Percentiles rank a stretch among this genome's conserved stretches.
Evolutionary conservation across 2,329 filamentous ascomycete genomes (phyloP).

Genomic region (Arthrobotrys sphaeroides): DNA sequence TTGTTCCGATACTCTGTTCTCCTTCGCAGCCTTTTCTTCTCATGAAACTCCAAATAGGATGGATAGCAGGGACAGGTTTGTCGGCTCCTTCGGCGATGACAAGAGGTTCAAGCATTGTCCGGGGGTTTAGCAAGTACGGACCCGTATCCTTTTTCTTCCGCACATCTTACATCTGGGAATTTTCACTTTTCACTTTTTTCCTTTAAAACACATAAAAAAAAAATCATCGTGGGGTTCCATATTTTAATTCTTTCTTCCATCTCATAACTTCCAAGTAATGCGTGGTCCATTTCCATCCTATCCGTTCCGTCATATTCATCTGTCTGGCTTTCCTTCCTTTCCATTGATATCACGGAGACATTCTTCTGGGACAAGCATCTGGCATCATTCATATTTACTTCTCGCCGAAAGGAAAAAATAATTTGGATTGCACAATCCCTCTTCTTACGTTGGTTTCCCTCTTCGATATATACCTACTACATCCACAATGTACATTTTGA

Average conservation of each 20-base stretch:
- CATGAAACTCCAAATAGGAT: constrained; percentile 41
- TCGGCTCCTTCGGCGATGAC: constrained; percentile 54
- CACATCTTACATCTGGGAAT: too few relatives aligned
- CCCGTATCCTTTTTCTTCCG: constrained; percentile 39
- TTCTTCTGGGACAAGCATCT: neutral
- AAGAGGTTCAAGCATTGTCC: constrained; percentile 55
- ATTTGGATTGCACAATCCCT: too few relatives aligned
- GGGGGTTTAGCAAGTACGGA: constrained; percentile 46
- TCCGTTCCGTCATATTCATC: constrained; percentile 8
- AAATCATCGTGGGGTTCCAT: constrained; percentile 4
- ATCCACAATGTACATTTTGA: constrained; percentile 10
- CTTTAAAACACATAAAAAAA: constrained; percentile 8
- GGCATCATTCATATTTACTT: neutral
- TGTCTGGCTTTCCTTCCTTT: neutral
- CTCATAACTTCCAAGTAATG: constrained; percentile 12
- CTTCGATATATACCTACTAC: constrained; percentile 2
- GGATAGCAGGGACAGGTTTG: constrained; percentile 49
- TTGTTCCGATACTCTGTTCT: constrained; percentile 1
- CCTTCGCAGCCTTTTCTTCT: neutral
- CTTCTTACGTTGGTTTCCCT: neutral
- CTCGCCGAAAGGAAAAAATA: too few relatives aligned
- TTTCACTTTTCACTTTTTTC: constrained; percentile 45
- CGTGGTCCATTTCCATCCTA: constrained; percentile 12
- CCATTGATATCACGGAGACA: constrained; percentile 13
- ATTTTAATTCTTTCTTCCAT: neutral